phyloP scores from a whole-genome alignment of 495 filamentous ascomycete species.

The Hypomontagnella submonticulosa region DNA sequence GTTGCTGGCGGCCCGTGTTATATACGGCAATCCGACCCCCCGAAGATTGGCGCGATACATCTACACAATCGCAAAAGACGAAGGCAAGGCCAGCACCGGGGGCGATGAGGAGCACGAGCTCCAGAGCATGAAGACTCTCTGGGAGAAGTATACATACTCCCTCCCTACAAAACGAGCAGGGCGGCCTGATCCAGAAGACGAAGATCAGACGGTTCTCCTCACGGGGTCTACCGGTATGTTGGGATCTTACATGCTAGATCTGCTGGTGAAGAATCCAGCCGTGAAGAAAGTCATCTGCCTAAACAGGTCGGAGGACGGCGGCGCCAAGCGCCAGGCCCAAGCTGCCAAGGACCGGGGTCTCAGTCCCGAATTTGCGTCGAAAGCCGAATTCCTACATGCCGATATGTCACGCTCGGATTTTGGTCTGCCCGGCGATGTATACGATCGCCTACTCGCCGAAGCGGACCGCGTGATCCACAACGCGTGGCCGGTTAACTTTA shows the following conservation, averaged over 20 bases:
- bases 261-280: slow-evolving; percentile 48
- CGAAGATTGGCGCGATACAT: slow-evolving; percentile 48
- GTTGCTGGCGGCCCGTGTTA: slow-evolving; percentile 49
- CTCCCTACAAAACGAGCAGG: slow-evolving; percentile 42
- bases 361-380: slow-evolving; percentile 47
- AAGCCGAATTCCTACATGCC: slow-evolving; percentile 61
- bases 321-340: slow-evolving; percentile 47
- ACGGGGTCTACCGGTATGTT: slow-evolving; percentile 70
- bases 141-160: slow-evolving; percentile 54
- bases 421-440: slow-evolving; percentile 54
- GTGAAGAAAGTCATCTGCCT: slow-evolving; percentile 66
- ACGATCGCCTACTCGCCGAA: slow-evolving; percentile 50
- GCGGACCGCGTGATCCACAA: slow-evolving; percentile 68
- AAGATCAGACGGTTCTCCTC: slow-evolving; percentile 61
- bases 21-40: slow-evolving; percentile 55
- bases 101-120: slow-evolving; percentile 39
- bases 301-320: slow-evolving; percentile 61
- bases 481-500: slow-evolving; percentile 73
- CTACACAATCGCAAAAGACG: slow-evolving; percentile 38
- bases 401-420: slow-evolving; percentile 60
- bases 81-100: not conserved
- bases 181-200: slow-evolving; percentile 49
- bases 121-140: slow-evolving; percentile 48
- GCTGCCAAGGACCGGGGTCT: slow-evolving; percentile 51
- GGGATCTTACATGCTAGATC: slow-evolving; percentile 66